A percentile compares a stretch with the other conserved stretches of the same genome.
Conservation (phyloP, 1,284 basidiomycete species). For the Pulchroboletus neoregius region DNA sequence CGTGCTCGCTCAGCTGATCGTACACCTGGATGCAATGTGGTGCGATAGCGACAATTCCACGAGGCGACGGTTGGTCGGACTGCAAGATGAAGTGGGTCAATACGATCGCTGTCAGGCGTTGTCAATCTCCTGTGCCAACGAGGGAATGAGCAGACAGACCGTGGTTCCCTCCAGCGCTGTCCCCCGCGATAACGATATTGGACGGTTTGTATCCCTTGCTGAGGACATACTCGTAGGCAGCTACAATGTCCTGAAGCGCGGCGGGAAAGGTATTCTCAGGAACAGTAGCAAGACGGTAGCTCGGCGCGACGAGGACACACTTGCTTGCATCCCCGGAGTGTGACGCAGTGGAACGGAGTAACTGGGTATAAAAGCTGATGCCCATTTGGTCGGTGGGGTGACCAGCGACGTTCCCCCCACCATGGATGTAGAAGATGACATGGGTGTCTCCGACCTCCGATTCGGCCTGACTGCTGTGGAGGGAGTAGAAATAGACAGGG, state of each 20-base stretch:
- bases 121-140: neutral
- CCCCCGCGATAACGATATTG: slow-evolving; percentile 14
- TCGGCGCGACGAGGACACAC: too few relatives aligned
- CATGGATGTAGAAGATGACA: slow-evolving; percentile 18
- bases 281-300: too few relatives aligned
- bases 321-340: neutral
- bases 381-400: slow-evolving; percentile 7
- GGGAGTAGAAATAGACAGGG: slow-evolving; percentile 17
- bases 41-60: slow-evolving; percentile 14
- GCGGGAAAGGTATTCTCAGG: too few relatives aligned
- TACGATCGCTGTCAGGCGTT: slow-evolving; percentile 16
- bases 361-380: slow-evolving; percentile 2
- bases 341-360: slow-evolving; percentile 6
- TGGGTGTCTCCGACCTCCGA: neutral
- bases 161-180: slow-evolving; percentile 20
- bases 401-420: slow-evolving; percentile 13
- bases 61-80: slow-evolving; percentile 10
- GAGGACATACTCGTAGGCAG: slow-evolving; percentile 16
- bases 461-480: neutral
- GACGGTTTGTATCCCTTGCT: slow-evolving; percentile 10
- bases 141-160: too few relatives aligned
- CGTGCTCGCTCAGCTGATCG: neutral
- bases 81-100: slow-evolving; percentile 21
- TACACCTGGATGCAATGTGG: neutral
- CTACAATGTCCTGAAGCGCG: too few relatives aligned